Conservation (phyloP, 371 early-diverging fungal genomes). For the Circinella umbellata region DNA sequence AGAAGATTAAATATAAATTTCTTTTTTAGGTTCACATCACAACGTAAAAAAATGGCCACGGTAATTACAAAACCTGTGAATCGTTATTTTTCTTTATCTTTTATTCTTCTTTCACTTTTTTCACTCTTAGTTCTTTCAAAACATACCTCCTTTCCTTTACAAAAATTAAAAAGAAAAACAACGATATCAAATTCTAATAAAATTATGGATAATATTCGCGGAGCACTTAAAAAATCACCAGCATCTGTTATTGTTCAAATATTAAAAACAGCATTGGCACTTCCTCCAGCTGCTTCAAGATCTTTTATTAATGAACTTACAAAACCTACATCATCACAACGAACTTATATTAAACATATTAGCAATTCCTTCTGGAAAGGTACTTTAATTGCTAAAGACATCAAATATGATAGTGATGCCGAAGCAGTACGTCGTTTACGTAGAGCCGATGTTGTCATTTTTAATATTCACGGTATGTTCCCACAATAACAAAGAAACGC, state of each 20-base stretch:
- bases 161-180: not conserved
- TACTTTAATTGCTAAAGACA: slow-evolving; percentile 26
- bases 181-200: not conserved
- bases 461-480: slow-evolving; percentile 38
- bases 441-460: slow-evolving; percentile 43
- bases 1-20: no score
- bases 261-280: slow-evolving; percentile 19
- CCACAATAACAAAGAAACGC: no score
- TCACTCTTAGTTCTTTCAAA: not conserved
- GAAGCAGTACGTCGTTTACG: slow-evolving; percentile 26
- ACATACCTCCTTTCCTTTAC: slow-evolving; percentile 7
- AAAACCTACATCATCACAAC: slow-evolving; percentile 22
- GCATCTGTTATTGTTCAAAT: slow-evolving; percentile 19
- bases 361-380: slow-evolving; percentile 29
- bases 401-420: slow-evolving; percentile 25
- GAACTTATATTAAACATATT: slow-evolving; percentile 29
- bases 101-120: not conserved
- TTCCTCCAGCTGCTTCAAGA: slow-evolving; percentile 26
- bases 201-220: slow-evolving; percentile 29
- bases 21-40: no score
- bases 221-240: slow-evolving; percentile 27
- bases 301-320: slow-evolving; percentile 27
- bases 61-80: slow-evolving; percentile 35
- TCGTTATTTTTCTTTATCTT: not conserved
- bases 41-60: slow-evolving; percentile 47